phyloP scores from a whole-genome alignment of 371 early-diverging fungal genomes.

The Apophysomyces trapeziformis region DNA sequence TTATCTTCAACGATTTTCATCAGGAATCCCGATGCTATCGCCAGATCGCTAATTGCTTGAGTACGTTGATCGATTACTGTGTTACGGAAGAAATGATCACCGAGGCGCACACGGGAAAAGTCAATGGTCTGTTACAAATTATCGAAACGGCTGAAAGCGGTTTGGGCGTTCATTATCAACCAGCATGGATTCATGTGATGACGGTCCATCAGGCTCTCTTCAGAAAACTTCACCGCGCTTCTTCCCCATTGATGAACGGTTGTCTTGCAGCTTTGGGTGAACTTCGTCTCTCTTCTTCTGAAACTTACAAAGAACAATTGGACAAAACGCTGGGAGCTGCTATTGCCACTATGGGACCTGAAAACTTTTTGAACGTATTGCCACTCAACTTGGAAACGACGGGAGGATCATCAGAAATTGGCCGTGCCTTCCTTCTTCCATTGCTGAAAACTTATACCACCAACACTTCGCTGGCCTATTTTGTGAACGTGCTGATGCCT shows the following conservation, averaged over 20 bases:
- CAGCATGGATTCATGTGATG: constrained; percentile 85
- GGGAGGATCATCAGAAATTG: constrained; percentile 48
- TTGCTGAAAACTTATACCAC: constrained; percentile 76
- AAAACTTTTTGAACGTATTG: constrained; percentile 74
- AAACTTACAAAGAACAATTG: constrained; percentile 84
- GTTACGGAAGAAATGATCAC: constrained; percentile 73
- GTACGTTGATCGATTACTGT: constrained; percentile 69
- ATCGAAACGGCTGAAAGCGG: constrained; percentile 61
- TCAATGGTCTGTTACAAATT: constrained; percentile 51
- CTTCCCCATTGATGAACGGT: constrained; percentile 68
- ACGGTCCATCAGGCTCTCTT: constrained; percentile 77
- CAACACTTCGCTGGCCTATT: constrained; percentile 82
- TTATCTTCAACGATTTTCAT: constrained; percentile 78
- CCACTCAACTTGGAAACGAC: constrained; percentile 86
- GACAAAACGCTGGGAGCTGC: constrained; percentile 84
- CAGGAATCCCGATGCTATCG: constrained; percentile 56
- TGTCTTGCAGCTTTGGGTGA: constrained; percentile 72
- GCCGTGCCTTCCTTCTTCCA: constrained; percentile 86
- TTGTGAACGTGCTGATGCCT: constrained; percentile 73
- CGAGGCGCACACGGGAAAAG: constrained; percentile 43
- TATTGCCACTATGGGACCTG: constrained; percentile 82
- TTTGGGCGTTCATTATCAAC: constrained; percentile 76
- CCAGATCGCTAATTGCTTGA: constrained; percentile 70
- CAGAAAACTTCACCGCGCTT: constrained; percentile 66
- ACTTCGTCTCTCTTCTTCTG: constrained; percentile 81